Percentiles rank a stretch among this genome's conserved stretches.
Conservation (phyloP, 2,329 filamentous ascomycete species). For the Bipolaris victoriae region DNA sequence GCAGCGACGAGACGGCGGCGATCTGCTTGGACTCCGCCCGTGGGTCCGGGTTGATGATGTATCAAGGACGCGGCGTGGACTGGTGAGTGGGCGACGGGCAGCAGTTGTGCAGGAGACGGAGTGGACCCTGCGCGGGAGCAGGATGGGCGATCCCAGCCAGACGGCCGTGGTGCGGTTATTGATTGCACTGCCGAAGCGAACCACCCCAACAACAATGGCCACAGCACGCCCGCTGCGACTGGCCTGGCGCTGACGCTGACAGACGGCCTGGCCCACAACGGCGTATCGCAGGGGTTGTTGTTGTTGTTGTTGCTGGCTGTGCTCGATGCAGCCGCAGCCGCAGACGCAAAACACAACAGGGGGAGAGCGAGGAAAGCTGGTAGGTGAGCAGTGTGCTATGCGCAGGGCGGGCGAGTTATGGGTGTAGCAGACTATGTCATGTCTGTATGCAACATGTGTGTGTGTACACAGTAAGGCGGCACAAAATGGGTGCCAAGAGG, state of each 20-base stretch:
- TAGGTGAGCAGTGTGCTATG: too few relatives aligned
- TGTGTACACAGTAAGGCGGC: too few relatives aligned
- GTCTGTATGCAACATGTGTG: too few relatives aligned
- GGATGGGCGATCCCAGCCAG: conserved; percentile 17
- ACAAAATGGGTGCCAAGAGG: background rate
- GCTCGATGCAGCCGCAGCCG: too few relatives aligned
- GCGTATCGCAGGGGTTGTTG: background rate
- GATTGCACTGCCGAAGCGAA: conserved; percentile 11
- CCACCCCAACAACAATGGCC: conserved; percentile 10
- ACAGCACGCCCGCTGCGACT: background rate
- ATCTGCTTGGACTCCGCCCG: conserved; percentile 21
- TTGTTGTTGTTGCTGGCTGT: too few relatives aligned
- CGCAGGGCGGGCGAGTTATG: too few relatives aligned
- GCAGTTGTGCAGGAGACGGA: conserved; percentile 27
- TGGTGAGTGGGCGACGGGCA: conserved; percentile 7
- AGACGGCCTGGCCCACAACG: background rate
- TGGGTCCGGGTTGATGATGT: conserved; percentile 30
- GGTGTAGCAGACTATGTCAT: too few relatives aligned
- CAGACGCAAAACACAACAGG: too few relatives aligned
- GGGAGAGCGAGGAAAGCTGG: too few relatives aligned
- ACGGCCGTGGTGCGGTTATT: conserved; percentile 8
- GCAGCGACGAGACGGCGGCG: conserved; percentile 17
- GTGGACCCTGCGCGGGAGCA: conserved; percentile 23
- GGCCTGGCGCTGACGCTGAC: background rate
- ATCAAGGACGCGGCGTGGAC: conserved; percentile 11